Percentiles rank a stretch among this genome's conserved stretches.
These are phyloP conservation scores for Aspergillus sp. DNA, from an alignment of 2,329 filamentous ascomycete genomes.

Conservation along the genomic window DNA sequence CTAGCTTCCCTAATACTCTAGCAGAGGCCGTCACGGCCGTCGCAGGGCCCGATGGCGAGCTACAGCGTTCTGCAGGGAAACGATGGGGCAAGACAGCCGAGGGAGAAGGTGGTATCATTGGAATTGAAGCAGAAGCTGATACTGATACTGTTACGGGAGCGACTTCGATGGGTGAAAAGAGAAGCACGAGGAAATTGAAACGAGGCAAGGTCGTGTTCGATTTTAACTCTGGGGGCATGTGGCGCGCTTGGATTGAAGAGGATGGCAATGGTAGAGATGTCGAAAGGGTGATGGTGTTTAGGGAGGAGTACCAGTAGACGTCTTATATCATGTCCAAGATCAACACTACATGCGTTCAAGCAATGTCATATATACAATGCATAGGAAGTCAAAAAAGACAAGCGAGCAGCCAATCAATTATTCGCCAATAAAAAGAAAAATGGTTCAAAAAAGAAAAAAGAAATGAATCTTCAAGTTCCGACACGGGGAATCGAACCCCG, in stretches of 20 bases:
- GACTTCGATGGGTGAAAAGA: constrained; percentile 30
- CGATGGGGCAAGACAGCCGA: constrained; percentile 72
- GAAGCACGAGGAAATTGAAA: constrained; percentile 6
- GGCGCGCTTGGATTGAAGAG: constrained; percentile 63
- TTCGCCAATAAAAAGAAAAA: not conserved
- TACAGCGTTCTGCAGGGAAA: constrained; percentile 68
- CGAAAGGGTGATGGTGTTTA: constrained; percentile 42
- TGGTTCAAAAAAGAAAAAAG: not conserved
- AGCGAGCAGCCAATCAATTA: too few species aligned
- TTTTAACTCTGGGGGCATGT: constrained; percentile 86
- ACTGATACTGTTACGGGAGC: constrained; percentile 55
- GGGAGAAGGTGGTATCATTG: constrained; percentile 81
- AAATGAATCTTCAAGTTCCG: not conserved
- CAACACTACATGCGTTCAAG: not conserved
- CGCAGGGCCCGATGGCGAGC: constrained; percentile 65
- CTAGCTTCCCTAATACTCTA: constrained; percentile 40
- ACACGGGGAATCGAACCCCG: constrained; percentile 6
- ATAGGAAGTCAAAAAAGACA: not conserved
- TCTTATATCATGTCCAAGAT: not conserved
- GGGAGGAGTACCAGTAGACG: constrained; percentile 29
- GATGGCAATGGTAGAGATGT: constrained; percentile 23
- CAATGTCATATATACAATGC: not conserved
- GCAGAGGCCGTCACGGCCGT: constrained; percentile 59
- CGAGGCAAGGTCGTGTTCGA: constrained; percentile 61
- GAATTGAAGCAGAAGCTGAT: constrained; percentile 55